Conservation (phyloP, 257 asterid species). For the Solanum etuberosum region DNA sequence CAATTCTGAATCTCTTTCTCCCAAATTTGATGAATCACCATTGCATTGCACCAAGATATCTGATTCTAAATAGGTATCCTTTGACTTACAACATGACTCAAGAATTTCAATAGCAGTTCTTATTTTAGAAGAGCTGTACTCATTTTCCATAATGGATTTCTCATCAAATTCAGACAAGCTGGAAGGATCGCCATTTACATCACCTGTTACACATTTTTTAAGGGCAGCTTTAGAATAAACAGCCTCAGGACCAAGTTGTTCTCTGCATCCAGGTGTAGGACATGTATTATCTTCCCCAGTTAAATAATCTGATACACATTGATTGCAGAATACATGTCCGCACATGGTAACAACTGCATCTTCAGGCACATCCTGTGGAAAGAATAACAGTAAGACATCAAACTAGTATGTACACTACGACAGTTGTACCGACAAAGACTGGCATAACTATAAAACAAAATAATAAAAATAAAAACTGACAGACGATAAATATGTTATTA, state of each 20-base stretch:
- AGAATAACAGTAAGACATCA: neutral
- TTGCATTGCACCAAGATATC: constrained; percentile 15
- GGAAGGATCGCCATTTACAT: constrained; percentile 29
- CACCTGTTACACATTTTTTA: constrained; percentile 44
- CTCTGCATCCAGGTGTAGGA: constrained; percentile 78
- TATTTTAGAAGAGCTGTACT: constrained; percentile 71
- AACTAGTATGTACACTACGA: neutral
- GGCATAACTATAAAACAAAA: neutral
- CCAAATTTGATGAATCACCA: constrained; percentile 32
- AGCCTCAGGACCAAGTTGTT: constrained; percentile 78
- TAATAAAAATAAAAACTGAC: neutral
- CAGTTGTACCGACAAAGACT: neutral
- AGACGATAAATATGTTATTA: neutral
- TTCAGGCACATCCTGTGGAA: constrained; percentile 90
- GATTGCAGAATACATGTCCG: constrained; percentile 91
- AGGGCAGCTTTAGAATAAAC: constrained; percentile 60
- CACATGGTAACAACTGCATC: constrained; percentile 92
- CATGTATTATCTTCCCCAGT: constrained; percentile 85
- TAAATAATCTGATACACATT: constrained; percentile 72
- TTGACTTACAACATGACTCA: constrained; percentile 33
- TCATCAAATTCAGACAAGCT: constrained; percentile 28
- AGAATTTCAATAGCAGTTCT: constrained; percentile 61
- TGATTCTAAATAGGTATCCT: constrained; percentile 15
- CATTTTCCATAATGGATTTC: constrained; percentile 32
- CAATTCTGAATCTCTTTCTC: constrained; percentile 11